Conservation (phyloP, 805 yeast genomes). For the Candida methanosorbosa region DNA sequence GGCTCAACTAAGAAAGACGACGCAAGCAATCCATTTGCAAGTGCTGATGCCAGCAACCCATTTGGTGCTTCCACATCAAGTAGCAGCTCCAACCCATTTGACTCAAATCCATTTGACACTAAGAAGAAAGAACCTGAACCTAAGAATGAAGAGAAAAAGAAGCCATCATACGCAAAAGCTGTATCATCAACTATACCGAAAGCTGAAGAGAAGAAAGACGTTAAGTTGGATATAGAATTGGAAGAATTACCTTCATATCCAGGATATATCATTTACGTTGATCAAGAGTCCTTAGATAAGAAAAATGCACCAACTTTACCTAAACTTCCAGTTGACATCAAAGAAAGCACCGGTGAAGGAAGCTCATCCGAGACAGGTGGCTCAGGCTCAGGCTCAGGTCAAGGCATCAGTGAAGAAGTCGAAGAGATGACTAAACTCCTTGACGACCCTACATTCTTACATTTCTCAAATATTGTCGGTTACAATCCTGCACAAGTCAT, state of each 20-base stretch:
- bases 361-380: slow-evolving; percentile 5
- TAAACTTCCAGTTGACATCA: slow-evolving; percentile 33
- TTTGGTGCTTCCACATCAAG: slow-evolving; percentile 6
- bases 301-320: slow-evolving; percentile 26
- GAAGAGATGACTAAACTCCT: slow-evolving; percentile 45
- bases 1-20: background rate
- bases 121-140: background rate
- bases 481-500: slow-evolving; percentile 84
- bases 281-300: slow-evolving; percentile 55
- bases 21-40: slow-evolving; percentile 16
- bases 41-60: slow-evolving; percentile 8
- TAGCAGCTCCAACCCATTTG: slow-evolving; percentile 9
- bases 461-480: slow-evolving; percentile 65
- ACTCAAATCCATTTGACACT: slow-evolving; percentile 3
- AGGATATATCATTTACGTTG: slow-evolving; percentile 64
- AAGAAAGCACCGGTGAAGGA: slow-evolving; percentile 2
- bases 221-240: slow-evolving; percentile 1
- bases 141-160: slow-evolving; percentile 1
- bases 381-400: slow-evolving; percentile 13
- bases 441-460: slow-evolving; percentile 72
- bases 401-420: slow-evolving; percentile 29
- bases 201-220: slow-evolving; percentile 1
- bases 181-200: slow-evolving; percentile 16
- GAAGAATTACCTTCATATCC: slow-evolving; percentile 42
- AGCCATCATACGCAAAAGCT: slow-evolving; percentile 12